Evolutionary conservation across 306 rosid species (phyloP), one percentile per base, ranked within the genome.

Genomic region (Dryas octopetala): DNA sequence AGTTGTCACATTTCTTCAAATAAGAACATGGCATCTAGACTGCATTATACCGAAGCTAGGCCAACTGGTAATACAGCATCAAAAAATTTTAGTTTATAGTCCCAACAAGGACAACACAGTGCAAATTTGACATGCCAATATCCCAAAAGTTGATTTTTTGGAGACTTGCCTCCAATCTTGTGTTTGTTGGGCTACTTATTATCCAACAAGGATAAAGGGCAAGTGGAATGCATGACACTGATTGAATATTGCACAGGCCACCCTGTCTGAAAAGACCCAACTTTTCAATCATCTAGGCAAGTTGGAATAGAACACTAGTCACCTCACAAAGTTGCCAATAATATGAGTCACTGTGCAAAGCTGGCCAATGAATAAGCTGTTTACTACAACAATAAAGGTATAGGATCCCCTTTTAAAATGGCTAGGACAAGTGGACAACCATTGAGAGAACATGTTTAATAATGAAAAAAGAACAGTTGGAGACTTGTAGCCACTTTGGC

Each of bases 261-360:
- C 2, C 38, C 38, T 32, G 38, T 32, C 38, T 32, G 38, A 32
- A 40, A 55, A 63, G n/a, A 52, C 19, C 51, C 6, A 71, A 17
- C 64, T 71, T 73, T 44, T 55, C 41, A 19, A 5, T 57, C n/a
- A 72, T 72, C 5, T 16, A 64, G 66, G 45, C 65, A 43, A 58
- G 41, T 19, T 2, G 5, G 32, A 72, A 44, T 43, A 28, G 13
- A 15, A 6, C 1, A 54, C 59, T 54, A n/a, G 26, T 54, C 59
- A 54, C 59, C 59, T 16, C 4, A 2, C 10, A 6, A 54, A 16
- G 59, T 54, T n/a, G 59, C 16, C 16, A 59, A 57, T 12, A 74
- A 48, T 32, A 48, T 61, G 68, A 74, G n/a, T 40, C 77, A 61
- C 47, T 57, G 7, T 51, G 50, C 69, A 74, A 57, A 48, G 23